Conservation (phyloP, 495 filamentous ascomycete species). For the Platismatia glauca region DNA sequence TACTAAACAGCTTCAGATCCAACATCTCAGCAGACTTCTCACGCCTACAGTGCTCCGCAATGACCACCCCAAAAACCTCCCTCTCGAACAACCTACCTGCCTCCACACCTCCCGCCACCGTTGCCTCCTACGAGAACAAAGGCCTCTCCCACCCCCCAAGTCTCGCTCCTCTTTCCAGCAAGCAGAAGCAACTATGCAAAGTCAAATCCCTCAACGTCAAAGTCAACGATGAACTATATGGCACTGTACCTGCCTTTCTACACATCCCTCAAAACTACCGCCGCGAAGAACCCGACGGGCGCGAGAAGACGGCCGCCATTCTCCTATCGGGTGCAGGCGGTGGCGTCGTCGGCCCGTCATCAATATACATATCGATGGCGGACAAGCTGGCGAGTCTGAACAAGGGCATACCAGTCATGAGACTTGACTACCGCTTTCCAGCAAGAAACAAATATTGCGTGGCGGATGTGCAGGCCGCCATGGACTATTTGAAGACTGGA, state of each 20-base stretch:
- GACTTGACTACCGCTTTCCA: slow-evolving; percentile 38
- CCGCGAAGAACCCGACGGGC: background rate
- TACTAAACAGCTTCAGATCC: background rate
- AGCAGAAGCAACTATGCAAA: background rate
- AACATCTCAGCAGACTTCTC: background rate
- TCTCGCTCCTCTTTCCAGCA: background rate
- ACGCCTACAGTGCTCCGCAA: background rate
- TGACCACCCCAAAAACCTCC: background rate
- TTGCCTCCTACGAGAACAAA: background rate
- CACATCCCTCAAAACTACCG: background rate
- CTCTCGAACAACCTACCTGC: background rate
- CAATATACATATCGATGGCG: background rate
- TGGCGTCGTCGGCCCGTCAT: background rate
- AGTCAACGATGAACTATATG: background rate
- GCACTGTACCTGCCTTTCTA: background rate
- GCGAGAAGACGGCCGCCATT: background rate
- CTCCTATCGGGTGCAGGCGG: background rate
- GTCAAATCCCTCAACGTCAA: background rate
- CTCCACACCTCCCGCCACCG: background rate
- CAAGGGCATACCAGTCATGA: slow-evolving; percentile 29
- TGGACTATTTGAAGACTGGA: slow-evolving; percentile 32
- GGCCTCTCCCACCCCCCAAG: background rate
- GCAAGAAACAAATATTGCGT: slow-evolving; percentile 30
- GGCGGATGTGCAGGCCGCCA: slow-evolving; percentile 31
- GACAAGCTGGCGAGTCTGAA: slow-evolving; percentile 25